phyloP scores from a whole-genome alignment of 2,329 filamentous ascomycete species.

The Cladophialophora bantiana region DNA sequence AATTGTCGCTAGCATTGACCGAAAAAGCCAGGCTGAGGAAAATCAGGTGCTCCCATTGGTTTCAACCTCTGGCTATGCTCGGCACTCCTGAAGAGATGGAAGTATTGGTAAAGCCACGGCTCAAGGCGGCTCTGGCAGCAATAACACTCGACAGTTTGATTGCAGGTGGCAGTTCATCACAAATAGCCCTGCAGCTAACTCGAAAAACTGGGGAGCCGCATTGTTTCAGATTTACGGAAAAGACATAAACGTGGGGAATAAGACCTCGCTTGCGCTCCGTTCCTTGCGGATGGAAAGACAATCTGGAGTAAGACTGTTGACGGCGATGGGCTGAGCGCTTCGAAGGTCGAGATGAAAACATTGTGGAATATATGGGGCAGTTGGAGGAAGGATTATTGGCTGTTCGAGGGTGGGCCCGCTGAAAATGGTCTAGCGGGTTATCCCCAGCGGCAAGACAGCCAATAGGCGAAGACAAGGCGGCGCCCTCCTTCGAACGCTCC shows the following conservation, averaged over 20 bases:
- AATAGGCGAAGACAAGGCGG: neutral
- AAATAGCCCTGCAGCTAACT: neutral
- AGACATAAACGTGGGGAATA: neutral
- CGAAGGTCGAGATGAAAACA: neutral
- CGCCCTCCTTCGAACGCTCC: neutral
- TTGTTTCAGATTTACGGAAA: neutral
- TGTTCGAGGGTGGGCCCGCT: neutral
- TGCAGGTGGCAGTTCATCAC: neutral
- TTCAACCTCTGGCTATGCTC: neutral
- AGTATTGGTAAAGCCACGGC: neutral
- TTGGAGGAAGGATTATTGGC: neutral
- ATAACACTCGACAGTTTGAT: neutral
- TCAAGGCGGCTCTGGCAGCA: neutral
- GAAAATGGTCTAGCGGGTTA: neutral
- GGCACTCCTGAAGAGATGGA: neutral
- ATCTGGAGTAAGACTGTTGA: neutral
- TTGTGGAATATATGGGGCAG: neutral
- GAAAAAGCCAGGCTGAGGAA: neutral
- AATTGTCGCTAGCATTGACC: neutral
- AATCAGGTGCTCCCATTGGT: neutral
- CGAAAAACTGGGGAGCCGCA: neutral
- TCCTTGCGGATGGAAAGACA: neutral
- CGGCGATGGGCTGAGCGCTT: neutral
- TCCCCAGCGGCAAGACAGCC: neutral
- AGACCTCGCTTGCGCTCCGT: neutral